phyloP scores from a whole-genome alignment of 768 basidiomycete species.

The Hypsizygus marmoreus region DNA sequence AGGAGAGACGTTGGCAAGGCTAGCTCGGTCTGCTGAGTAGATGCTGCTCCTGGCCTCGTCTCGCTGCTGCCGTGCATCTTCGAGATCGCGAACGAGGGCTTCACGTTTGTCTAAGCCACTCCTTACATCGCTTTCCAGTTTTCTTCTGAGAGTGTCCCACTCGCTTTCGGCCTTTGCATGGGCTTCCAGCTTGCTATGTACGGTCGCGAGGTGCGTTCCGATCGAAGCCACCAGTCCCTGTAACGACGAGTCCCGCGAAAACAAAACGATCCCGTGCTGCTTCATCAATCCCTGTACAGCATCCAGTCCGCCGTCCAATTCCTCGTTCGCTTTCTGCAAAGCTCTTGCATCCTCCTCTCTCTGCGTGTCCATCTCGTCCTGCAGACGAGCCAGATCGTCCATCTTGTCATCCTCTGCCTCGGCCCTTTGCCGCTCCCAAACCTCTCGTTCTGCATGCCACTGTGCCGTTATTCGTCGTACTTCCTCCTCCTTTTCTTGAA shows the following conservation, averaged over 20 bases:
- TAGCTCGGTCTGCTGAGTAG: constrained; percentile 18
- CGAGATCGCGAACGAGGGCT: constrained; percentile 50
- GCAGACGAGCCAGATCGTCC: constrained; percentile 45
- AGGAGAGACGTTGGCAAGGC: constrained; percentile 2
- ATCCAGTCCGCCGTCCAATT: constrained; percentile 53
- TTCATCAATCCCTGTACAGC: constrained; percentile 54
- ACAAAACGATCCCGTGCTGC: constrained; percentile 57
- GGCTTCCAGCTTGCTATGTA: constrained; percentile 45
- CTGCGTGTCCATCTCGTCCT: constrained; percentile 50
- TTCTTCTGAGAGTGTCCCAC: constrained; percentile 46
- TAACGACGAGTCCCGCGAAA: constrained; percentile 51
- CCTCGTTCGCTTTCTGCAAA: constrained; percentile 39
- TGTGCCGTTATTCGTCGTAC: constrained; percentile 37
- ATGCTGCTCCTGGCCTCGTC: constrained; percentile 50
- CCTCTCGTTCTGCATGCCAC: constrained; percentile 46
- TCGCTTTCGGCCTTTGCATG: constrained; percentile 46
- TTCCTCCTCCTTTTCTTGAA: constrained; percentile 44
- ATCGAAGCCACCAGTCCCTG: constrained; percentile 51
- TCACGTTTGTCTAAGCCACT: constrained; percentile 48
- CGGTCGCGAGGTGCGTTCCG: constrained; percentile 50
- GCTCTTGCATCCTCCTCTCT: constrained; percentile 41
- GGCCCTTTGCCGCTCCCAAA: constrained; percentile 53
- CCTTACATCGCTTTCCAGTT: constrained; percentile 53
- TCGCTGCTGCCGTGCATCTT: constrained; percentile 50
- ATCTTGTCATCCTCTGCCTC: constrained; percentile 50